A percentile compares a stretch with the other conserved stretches of the same genome.
phyloP scores from a whole-genome alignment of 805 yeast genomes.

The Myxozyma sirexii region DNA sequence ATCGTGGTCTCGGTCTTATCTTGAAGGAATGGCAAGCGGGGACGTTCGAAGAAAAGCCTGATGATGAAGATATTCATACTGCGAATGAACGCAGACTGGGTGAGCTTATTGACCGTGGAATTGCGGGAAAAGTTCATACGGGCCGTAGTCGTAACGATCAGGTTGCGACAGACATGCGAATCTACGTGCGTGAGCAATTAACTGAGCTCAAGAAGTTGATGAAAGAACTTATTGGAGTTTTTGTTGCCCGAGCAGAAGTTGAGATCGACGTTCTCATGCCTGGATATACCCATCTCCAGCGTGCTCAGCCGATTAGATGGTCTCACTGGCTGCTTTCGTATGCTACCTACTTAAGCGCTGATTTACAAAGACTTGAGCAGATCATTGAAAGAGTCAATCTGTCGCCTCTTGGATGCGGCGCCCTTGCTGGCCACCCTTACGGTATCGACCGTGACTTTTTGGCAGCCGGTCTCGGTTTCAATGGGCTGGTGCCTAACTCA shows the following conservation, averaged over 20 bases:
- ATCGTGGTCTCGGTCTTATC: constrained; percentile 73
- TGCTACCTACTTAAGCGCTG: constrained; percentile 92
- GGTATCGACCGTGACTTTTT: constrained; percentile 95
- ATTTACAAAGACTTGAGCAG: constrained; percentile 80
- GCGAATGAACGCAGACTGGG: constrained; percentile 98
- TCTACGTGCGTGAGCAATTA: constrained; percentile 81
- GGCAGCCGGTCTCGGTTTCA: constrained; percentile 78
- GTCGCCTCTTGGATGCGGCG: constrained; percentile 96
- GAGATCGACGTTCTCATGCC: constrained; percentile 97
- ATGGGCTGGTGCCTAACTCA: constrained; percentile 90
- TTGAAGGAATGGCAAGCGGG: constrained; percentile 78
- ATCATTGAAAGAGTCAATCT: constrained; percentile 79
- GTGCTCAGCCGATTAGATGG: constrained; percentile 99
- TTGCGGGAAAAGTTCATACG: constrained; percentile 98
- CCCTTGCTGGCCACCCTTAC: constrained; percentile 98
- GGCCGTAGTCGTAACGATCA: constrained; percentile 99
- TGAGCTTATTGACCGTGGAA: constrained; percentile 88
- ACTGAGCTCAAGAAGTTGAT: constrained; percentile 56
- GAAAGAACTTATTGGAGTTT: constrained; percentile 53
- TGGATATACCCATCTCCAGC: constrained; percentile 97
- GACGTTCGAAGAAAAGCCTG: constrained; percentile 71
- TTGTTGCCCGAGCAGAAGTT: constrained; percentile 72
- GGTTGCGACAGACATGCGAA: constrained; percentile 98
- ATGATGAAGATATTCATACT: constrained; percentile 98
- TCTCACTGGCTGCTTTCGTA: constrained; percentile 94